phyloP scores from a whole-genome alignment of 208 protist species.

The Trypanosoma brucei region DNA sequence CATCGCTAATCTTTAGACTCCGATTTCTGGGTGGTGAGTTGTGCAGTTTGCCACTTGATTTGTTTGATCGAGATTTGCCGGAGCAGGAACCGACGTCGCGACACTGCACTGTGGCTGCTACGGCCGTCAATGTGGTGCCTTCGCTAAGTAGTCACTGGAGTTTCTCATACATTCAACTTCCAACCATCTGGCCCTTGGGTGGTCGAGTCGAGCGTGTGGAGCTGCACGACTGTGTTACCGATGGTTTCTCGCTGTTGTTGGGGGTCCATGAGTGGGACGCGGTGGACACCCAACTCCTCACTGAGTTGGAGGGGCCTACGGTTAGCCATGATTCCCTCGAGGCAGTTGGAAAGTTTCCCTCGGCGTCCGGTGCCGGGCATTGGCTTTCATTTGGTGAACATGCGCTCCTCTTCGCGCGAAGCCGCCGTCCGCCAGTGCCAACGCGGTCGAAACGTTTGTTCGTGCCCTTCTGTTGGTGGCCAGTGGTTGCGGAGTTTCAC shows the following conservation, averaged over 20 bases:
- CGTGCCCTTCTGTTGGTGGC: conserved; percentile 23
- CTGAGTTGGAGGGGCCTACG: background rate
- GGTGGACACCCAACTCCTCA: conserved; percentile 2
- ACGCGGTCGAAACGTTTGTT: background rate
- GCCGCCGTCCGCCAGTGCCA: background rate
- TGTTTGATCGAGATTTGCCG: background rate
- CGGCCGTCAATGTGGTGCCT: background rate
- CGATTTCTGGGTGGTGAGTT: conserved; percentile 10
- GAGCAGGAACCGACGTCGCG: background rate
- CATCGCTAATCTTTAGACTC: conserved; percentile 11
- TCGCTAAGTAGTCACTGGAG: conserved; percentile 8
- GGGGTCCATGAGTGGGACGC: conserved; percentile 14
- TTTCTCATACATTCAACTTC: conserved; percentile 16
- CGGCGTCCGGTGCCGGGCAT: background rate
- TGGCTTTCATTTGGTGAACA: conserved; percentile 10
- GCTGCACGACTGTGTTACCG: conserved; percentile 12
- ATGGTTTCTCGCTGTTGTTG: conserved; percentile 2
- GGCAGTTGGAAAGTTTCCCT: background rate
- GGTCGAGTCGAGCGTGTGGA: conserved; percentile 12
- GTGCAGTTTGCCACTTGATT: conserved; percentile 10
- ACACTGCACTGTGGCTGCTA: background rate
- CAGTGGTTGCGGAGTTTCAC: conserved; percentile 6
- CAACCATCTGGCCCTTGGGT: conserved; percentile 16
- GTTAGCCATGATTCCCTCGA: background rate
- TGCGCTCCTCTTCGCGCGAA: conserved; percentile 5